phyloP scores from a whole-genome alignment of 257 asterid species.

The Solanum chilense region DNA sequence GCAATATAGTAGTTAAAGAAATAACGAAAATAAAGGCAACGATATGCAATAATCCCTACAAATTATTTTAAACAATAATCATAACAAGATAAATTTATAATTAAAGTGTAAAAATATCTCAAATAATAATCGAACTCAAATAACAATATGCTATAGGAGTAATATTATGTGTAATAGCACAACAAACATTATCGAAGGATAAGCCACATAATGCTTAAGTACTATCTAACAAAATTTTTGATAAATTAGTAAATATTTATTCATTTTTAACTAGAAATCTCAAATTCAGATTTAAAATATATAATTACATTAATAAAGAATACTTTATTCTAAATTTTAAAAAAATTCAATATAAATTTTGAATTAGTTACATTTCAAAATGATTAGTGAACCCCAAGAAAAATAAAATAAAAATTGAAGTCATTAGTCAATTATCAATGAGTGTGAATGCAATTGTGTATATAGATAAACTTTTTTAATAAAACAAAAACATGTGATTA shows the following conservation, averaged over 20 bases:
- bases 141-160: not conserved
- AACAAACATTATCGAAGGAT: not conserved
- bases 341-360: not conserved
- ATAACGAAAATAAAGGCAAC: not conserved
- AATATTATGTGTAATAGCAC: not conserved
- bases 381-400: fast-evolving
- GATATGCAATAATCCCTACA: not conserved
- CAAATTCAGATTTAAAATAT: not conserved
- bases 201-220: not conserved
- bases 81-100: too few relatives aligned
- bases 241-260: not conserved
- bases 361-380: not conserved
- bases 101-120: not conserved
- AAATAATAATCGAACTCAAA: too few relatives aligned
- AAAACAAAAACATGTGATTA: not conserved
- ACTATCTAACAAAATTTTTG: not conserved
- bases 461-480: not conserved
- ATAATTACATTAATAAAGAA: not conserved
- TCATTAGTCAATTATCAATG: not conserved
- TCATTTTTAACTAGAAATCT: not conserved
- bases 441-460: too few relatives aligned
- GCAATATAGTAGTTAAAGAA: too few relatives aligned
- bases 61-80: not conserved
- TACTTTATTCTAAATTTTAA: not conserved
- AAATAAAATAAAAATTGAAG: not conserved